These are phyloP conservation scores for Tylopilus sp. DNA, from an alignment of 1,284 basidiomycete species.

Conservation along the genomic window DNA sequence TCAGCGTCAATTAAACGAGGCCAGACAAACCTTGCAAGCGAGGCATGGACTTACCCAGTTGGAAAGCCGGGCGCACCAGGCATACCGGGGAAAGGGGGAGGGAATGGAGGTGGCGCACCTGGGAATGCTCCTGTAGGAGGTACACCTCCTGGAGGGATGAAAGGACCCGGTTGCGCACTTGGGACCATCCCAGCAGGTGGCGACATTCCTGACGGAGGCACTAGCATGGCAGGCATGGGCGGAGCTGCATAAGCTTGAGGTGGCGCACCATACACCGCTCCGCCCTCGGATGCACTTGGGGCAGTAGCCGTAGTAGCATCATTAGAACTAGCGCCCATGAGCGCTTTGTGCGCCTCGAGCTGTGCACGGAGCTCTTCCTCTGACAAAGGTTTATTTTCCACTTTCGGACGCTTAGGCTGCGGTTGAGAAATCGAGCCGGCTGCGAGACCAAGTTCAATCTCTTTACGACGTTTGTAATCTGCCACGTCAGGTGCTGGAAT, in stretches of 20 bases:
- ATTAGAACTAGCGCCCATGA: conserved; percentile 70
- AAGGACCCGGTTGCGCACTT: conserved; percentile 36
- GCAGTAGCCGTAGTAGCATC: conserved; percentile 36
- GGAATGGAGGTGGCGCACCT: conserved; percentile 34
- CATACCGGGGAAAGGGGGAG: conserved; percentile 39
- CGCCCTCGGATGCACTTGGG: conserved; percentile 34
- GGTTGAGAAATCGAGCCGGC: conserved; percentile 78
- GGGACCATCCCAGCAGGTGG: conserved; percentile 40
- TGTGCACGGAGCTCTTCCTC: conserved; percentile 85
- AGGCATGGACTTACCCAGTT: conserved; percentile 42
- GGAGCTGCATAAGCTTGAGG: conserved; percentile 62
- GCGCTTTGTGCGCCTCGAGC: conserved; percentile 84
- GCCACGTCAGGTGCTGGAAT: conserved; percentile 92
- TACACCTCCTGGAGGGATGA: conserved; percentile 34
- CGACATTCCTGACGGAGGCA: conserved; percentile 42
- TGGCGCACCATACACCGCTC: conserved; percentile 65
- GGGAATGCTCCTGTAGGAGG: conserved; percentile 31
- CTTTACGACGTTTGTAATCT: conserved; percentile 92
- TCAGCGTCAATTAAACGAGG: conserved; percentile 16
- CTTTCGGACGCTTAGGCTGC: conserved; percentile 76
- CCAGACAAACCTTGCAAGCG: conserved; percentile 26
- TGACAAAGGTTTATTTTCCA: conserved; percentile 76
- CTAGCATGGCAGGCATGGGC: conserved; percentile 42
- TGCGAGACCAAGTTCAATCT: conserved; percentile 84
- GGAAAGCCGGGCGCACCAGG: conserved; percentile 43